Percentiles rank a stretch among this genome's conserved stretches.
Conservation (phyloP, 2,329 filamentous ascomycete species). For the Ophiocordyceps camponoti-rufipedis region DNA sequence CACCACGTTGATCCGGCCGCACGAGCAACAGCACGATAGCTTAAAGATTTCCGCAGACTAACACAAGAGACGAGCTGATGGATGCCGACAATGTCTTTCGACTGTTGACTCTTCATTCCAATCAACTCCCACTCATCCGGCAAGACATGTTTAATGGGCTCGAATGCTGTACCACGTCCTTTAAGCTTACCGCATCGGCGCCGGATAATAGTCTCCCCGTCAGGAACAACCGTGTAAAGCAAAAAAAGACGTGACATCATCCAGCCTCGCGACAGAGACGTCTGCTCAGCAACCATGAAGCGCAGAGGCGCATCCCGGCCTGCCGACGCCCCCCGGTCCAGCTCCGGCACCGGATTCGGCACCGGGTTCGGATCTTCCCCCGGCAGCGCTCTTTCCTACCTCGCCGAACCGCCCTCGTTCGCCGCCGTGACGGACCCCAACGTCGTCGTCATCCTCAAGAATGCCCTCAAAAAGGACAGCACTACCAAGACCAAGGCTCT, state of each 20-base stretch:
- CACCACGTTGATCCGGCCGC: neutral
- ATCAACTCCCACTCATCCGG: too few species aligned
- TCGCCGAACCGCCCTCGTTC: conserved; percentile 71
- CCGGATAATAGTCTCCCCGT: too few species aligned
- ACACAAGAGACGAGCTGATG: too few species aligned
- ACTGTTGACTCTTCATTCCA: too few species aligned
- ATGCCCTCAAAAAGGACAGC: conserved; percentile 78
- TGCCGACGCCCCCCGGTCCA: neutral
- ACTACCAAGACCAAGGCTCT: conserved; percentile 83
- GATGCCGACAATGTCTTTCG: too few species aligned
- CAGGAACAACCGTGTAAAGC: too few species aligned
- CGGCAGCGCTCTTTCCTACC: conserved; percentile 54
- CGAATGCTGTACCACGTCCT: too few species aligned
- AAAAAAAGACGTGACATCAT: neutral
- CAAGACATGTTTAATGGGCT: too few species aligned
- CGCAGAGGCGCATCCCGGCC: conserved; percentile 1
- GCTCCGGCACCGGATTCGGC: neutral
- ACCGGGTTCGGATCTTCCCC: conserved; percentile 17
- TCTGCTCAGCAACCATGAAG: conserved; percentile 1
- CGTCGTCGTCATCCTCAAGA: conserved; percentile 80
- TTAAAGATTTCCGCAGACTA: too few species aligned
- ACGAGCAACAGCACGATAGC: neutral
- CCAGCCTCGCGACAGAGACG: neutral
- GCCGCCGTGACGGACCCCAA: conserved; percentile 61
- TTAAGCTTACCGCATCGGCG: too few species aligned